phyloP scores from a whole-genome alignment of 192 early-diverging fungal species.

The Podochytrium sp. region DNA sequence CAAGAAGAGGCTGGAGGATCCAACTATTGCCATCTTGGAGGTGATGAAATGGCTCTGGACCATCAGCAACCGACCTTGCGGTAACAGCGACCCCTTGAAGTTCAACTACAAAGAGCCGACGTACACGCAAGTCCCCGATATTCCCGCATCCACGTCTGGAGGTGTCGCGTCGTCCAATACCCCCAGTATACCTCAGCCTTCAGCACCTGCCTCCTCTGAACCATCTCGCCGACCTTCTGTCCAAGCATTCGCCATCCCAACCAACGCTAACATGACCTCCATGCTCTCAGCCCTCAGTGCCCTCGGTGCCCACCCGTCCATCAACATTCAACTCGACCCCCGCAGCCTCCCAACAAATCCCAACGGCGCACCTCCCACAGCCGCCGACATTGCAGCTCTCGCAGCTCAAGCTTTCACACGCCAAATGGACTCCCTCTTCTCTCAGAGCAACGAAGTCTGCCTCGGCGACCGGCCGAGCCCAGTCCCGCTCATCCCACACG shows the following conservation, averaged over 20 bases:
- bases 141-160: too few species aligned
- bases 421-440: background rate
- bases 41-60: slow-evolving; percentile 25
- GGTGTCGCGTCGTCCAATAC: too few species aligned
- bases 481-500: slow-evolving; percentile 15
- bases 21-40: slow-evolving; percentile 3
- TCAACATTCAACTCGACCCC: background rate
- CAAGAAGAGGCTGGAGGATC: background rate
- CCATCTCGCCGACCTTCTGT: background rate
- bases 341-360: background rate
- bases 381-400: background rate
- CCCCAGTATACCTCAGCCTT: too few species aligned
- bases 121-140: too few species aligned
- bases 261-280: background rate
- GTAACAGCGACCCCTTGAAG: slow-evolving; percentile 5
- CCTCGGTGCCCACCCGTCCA: background rate
- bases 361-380: background rate
- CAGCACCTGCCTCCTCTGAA: too few species aligned
- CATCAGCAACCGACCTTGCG: slow-evolving; percentile 13
- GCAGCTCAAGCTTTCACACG: background rate
- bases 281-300: background rate
- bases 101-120: slow-evolving; percentile 6
- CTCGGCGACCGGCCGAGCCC: slow-evolving; percentile 16
- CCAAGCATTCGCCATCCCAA: background rate
- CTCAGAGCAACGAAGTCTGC: background rate